These are phyloP conservation scores for Tilletiaria anomala DNA, from an alignment of 1,284 basidiomycete genomes.

Conservation along the genomic window DNA sequence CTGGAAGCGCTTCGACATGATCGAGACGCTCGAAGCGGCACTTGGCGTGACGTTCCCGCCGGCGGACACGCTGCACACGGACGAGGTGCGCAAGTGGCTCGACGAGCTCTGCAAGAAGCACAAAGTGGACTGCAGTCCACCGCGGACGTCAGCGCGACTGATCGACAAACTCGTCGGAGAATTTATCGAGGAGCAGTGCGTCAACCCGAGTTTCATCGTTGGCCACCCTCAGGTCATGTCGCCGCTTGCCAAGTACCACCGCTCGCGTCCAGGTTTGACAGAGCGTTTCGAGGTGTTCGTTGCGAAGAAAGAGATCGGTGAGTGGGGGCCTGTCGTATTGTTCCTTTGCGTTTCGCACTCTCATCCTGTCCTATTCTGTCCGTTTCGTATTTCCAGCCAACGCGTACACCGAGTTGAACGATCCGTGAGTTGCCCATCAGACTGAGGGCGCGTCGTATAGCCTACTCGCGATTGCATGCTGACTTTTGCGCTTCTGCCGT, in stretches of 20 bases:
- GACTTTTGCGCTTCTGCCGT: no score
- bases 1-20: conserved; percentile 99
- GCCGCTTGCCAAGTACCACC: conserved; percentile 56
- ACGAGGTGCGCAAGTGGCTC: conserved; percentile 77
- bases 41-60: conserved; percentile 81
- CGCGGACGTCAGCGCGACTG: conserved; percentile 83
- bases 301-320: conserved; percentile 94
- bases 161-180: conserved; percentile 97
- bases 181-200: conserved; percentile 89
- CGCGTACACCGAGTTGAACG: conserved; percentile 66
- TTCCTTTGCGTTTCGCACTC: conserved; percentile 54
- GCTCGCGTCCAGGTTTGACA: conserved; percentile 55
- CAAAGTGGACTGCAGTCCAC: conserved; percentile 92
- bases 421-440: no score
- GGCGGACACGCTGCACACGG: conserved; percentile 75
- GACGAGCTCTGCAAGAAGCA: conserved; percentile 64
- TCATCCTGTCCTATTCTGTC: background rate
- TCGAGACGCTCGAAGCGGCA: conserved; percentile 81
- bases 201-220: conserved; percentile 86
- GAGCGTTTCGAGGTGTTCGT: conserved; percentile 98
- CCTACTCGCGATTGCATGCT: no score
- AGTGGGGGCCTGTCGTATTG: no score
- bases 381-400: conserved; percentile 12
- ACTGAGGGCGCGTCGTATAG: no score
- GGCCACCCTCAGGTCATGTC: conserved; percentile 99